These are phyloP conservation scores for Tuber aestivum DNA, from an alignment of 495 filamentous ascomycete genomes.

Conservation along the genomic window DNA sequence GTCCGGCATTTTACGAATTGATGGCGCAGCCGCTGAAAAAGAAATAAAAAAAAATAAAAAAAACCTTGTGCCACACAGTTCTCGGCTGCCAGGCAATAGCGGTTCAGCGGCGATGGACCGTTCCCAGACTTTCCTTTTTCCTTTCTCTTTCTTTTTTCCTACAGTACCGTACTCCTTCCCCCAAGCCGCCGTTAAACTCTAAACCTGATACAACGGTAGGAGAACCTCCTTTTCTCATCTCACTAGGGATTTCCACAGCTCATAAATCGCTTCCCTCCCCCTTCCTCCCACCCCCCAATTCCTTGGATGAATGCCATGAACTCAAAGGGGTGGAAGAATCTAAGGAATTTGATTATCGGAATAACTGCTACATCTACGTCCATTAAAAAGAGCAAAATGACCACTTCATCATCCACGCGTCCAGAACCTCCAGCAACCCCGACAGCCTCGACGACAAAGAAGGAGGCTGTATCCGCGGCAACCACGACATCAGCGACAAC, in stretches of 20 bases:
- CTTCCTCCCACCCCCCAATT: neutral
- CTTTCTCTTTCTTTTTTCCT: neutral
- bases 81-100: neutral
- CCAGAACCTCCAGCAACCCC: neutral
- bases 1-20: neutral
- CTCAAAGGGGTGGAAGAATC: slow-evolving; percentile 1
- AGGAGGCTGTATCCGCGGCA: neutral
- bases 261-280: neutral
- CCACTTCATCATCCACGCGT: neutral
- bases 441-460: slow-evolving; percentile 1
- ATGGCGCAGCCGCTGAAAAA: neutral
- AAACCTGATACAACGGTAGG: neutral
- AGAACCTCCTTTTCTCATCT: neutral
- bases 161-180: too few relatives aligned
- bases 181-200: neutral
- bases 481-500: neutral
- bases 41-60: neutral
- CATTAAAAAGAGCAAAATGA: neutral
- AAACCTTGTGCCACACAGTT: neutral
- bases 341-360: neutral
- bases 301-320: neutral
- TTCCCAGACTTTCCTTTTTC: neutral
- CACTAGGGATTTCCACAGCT: neutral
- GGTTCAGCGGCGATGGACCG: neutral
- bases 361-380: neutral